A percentile compares a stretch with the other conserved stretches of the same genome.
phyloP scores from a whole-genome alignment of 768 basidiomycete genomes.

The Kwoniella newhampshirensis region DNA sequence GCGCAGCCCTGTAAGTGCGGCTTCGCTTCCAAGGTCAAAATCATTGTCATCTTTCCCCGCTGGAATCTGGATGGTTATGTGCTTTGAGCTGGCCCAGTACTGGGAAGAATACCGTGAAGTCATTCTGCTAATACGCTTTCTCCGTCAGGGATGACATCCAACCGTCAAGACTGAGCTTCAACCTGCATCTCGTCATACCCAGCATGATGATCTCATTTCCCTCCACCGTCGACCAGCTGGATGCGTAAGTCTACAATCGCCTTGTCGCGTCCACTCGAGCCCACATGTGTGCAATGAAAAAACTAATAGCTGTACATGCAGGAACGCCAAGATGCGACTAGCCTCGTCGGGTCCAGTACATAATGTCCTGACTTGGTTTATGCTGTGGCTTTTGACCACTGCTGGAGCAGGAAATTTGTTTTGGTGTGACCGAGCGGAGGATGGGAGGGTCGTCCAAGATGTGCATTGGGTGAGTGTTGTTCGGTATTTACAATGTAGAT shows the following conservation, averaged over 20 bases:
- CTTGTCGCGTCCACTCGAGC: no score
- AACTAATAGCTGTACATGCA: constrained; percentile 3
- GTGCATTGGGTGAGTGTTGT: constrained; percentile 60
- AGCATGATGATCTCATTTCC: constrained; percentile 73
- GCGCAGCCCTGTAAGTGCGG: constrained; percentile 67
- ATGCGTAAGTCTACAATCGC: constrained; percentile 54
- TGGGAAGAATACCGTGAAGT: not conserved
- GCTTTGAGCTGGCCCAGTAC: not conserved
- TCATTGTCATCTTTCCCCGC: no score
- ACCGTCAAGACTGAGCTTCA: constrained; percentile 63
- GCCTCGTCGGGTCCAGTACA: constrained; percentile 75
- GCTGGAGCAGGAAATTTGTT: constrained; percentile 52
- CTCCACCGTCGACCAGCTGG: constrained; percentile 55
- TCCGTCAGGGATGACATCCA: constrained; percentile 65
- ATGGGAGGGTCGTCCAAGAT: constrained; percentile 62
- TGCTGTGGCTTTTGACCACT: constrained; percentile 34
- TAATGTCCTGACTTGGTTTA: constrained; percentile 64
- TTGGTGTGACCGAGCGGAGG: constrained; percentile 61
- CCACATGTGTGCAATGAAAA: not conserved
- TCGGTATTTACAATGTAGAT: not conserved
- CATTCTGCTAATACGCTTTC: not conserved
- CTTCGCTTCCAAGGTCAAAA: not conserved
- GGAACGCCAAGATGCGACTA: constrained; percentile 58
- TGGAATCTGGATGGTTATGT: no score
- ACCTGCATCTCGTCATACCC: constrained; percentile 66